These are phyloP conservation scores for Onygena corvina DNA, from an alignment of 2,329 filamentous ascomycete genomes.

Conservation along the genomic window DNA sequence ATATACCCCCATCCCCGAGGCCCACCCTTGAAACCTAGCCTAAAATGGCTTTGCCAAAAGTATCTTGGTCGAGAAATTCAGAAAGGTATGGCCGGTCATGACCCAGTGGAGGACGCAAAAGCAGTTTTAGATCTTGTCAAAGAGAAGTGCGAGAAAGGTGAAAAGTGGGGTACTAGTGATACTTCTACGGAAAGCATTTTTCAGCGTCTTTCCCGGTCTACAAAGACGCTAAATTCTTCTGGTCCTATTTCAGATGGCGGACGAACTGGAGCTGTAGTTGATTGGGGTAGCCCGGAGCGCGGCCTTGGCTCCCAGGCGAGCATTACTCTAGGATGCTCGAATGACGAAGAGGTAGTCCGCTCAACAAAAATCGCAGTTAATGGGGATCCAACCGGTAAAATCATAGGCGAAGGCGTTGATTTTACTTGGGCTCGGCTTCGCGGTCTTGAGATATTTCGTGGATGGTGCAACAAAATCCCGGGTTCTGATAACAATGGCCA, in stretches of 20 bases:
- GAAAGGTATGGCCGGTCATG: constrained; percentile 65
- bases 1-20: constrained; percentile 85
- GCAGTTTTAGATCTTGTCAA: constrained; percentile 88
- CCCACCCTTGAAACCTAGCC: constrained; percentile 73
- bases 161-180: constrained; percentile 69
- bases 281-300: constrained; percentile 71
- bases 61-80: constrained; percentile 83
- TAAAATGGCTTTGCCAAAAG: constrained; percentile 81
- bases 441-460: constrained; percentile 47
- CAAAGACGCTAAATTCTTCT: constrained; percentile 27
- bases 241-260: constrained; percentile 17
- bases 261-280: constrained; percentile 52
- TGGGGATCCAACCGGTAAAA: constrained; percentile 34
- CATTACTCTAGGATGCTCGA: constrained; percentile 44
- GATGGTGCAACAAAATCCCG: constrained; percentile 46
- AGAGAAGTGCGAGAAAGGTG: constrained; percentile 89
- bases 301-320: constrained; percentile 47
- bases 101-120: constrained; percentile 83
- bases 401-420: constrained; percentile 44
- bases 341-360: constrained; percentile 46
- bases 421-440: constrained; percentile 53
- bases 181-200: constrained; percentile 78
- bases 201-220: constrained; percentile 55
- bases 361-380: constrained; percentile 43
- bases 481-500: constrained; percentile 36